These are phyloP conservation scores for Quercus agrifolia DNA, from an alignment of 306 rosid species.

Conservation along the genomic window DNA sequence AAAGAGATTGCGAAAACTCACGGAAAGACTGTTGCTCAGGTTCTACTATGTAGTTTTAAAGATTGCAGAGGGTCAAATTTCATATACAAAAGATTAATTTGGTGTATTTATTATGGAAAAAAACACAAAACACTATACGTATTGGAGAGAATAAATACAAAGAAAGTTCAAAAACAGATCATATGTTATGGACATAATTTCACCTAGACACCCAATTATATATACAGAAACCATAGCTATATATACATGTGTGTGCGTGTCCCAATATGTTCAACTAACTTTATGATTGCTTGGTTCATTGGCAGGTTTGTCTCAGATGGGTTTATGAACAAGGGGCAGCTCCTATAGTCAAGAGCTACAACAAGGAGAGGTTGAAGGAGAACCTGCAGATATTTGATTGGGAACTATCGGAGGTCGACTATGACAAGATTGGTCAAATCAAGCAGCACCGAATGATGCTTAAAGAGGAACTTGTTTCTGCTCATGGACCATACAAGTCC, in stretches of 20 bases:
- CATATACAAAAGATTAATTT: too few relatives aligned
- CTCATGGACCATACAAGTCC: not conserved
- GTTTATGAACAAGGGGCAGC: not conserved
- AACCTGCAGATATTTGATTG: not conserved
- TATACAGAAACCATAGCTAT: not conserved
- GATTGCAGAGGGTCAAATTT: not conserved
- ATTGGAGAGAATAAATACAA: too few relatives aligned
- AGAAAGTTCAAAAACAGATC: not conserved
- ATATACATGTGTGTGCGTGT: not conserved
- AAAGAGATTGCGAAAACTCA: not conserved
- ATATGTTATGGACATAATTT: not conserved
- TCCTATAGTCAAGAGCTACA: not conserved
- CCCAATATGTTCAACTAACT: not conserved
- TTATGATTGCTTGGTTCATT: not conserved
- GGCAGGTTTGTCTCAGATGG: slow-evolving; percentile 3
- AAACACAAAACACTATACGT: too few relatives aligned
- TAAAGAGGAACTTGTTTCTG: not conserved
- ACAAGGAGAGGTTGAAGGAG: slow-evolving; percentile 3
- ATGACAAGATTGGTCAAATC: not conserved
- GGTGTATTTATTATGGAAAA: too few relatives aligned
- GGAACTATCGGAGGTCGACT: not conserved
- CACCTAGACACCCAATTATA: not conserved
- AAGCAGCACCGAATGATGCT: not conserved
- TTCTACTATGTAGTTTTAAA: not conserved
- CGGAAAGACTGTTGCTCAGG: slow-evolving; percentile 7